These are phyloP conservation scores for Marchantia polymorpha DNA, from an alignment of 225 moss, liverwort and hornwort species.

Conservation along the genomic window DNA sequence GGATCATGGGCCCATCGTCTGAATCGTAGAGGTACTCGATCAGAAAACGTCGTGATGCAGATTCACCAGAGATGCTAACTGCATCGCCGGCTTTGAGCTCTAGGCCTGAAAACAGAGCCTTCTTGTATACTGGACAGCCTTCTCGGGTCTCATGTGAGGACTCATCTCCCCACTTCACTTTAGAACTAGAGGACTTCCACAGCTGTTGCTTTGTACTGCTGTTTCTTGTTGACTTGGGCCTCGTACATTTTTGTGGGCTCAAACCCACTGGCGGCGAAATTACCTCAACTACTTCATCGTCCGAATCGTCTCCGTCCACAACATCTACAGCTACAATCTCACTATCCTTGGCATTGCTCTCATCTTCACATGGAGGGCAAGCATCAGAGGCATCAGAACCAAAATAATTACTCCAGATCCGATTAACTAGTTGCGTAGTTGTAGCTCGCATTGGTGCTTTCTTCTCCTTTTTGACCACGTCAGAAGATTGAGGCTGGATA, in stretches of 20 bases:
- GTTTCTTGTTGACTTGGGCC: constrained; percentile 3
- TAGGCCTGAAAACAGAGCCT: constrained; percentile 31
- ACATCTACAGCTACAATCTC: constrained; percentile 49
- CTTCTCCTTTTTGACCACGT: constrained; percentile 73
- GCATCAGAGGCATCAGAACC: constrained; percentile 40
- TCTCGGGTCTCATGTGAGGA: constrained; percentile 12
- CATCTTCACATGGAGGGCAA: constrained; percentile 25
- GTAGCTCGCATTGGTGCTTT: constrained; percentile 80
- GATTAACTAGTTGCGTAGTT: constrained; percentile 75
- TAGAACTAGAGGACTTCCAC: constrained; percentile 21
- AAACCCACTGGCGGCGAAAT: constrained; percentile 29
- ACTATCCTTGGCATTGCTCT: constrained; percentile 37
- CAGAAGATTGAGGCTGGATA: constrained; percentile 38
- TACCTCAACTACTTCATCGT: constrained; percentile 48
- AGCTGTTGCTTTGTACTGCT: constrained; percentile 35
- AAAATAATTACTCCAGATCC: constrained; percentile 79
- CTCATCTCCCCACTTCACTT: constrained; percentile 37
- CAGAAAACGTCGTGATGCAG: constrained; percentile 49
- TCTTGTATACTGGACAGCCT: constrained; percentile 39
- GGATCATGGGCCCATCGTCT: constrained; percentile 66
- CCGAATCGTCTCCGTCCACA: constrained; percentile 62
- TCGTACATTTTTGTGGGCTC: not conserved
- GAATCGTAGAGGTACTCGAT: constrained; percentile 80
- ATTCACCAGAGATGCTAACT: constrained; percentile 46
- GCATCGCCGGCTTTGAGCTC: constrained; percentile 60